Base-by-base conservation (phyloP, 164 flowering plant species). In the Nelumbo lutea region DNA sequence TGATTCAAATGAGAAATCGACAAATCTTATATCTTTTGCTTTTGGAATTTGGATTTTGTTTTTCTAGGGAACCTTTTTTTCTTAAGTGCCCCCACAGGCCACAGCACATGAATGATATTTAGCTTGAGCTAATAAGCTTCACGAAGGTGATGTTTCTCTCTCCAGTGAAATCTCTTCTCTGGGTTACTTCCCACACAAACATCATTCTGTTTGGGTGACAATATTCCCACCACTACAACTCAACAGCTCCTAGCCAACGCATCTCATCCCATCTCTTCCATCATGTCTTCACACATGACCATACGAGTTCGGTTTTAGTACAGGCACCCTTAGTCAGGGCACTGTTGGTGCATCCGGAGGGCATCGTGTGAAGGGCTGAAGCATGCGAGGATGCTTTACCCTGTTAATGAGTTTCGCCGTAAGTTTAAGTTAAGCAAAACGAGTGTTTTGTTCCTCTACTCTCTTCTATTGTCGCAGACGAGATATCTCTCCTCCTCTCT, bases 131-230 rank as follows among this genome's bases (percentile, higher is more conserved):
- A 53, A 58, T 63, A 66, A 52, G 10, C 59, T 8, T 43, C 6
- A 42, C 40, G 59, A 42, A 39, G 42, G 15, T 13, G 9, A 8
- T 15, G 7, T n/a, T 58, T 61, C 59, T 62, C 59, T 44, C 6
- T 70, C 67, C 66, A 57, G 27, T 0, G 27, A 27, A 27, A 27
- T 27, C 27, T 27, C 43, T 55, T 70, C 74, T 72, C 70, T 72
- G 60, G 65, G 50, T 66, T 44, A 27, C 57, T 15, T 4, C 48
- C 38, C 65, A 61, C 62, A 10, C 70, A 68, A 42, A 59, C 58
- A 68, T 73, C 76, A 73, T 58, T 68, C 71, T 52, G 64, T 52
- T 51, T 59, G 67, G 39, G 27, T 47, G 62, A n/a, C 9, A 27
- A 27, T 27, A 27, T 27, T 27, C 27, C 27, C 27, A 27, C 51